Evolutionary conservation across 2,329 filamentous ascomycete species (phyloP).

Genomic region (Penicillium sp.): DNA sequence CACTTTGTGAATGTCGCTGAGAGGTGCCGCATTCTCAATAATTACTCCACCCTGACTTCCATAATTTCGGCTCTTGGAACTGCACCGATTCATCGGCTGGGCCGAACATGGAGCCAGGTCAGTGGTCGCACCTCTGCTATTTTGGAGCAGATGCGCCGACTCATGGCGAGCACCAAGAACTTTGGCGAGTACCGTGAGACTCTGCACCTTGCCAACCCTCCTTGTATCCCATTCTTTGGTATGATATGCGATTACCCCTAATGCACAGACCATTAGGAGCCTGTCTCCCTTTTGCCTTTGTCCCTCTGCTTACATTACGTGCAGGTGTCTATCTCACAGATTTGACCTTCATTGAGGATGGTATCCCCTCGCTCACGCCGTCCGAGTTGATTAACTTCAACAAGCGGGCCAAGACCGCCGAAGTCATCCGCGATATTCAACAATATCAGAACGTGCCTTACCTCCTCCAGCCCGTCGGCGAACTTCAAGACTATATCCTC

Average conservation of each 20-base stretch:
- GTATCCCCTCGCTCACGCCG: conserved; percentile 93
- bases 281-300: neutral
- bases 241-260: conserved; percentile 31
- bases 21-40: conserved; percentile 93
- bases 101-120: conserved; percentile 90
- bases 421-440: conserved; percentile 97
- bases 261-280: neutral
- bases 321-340: conserved; percentile 93
- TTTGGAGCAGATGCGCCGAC: conserved; percentile 82
- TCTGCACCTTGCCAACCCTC: conserved; percentile 86
- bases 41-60: conserved; percentile 94
- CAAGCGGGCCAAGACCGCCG: conserved; percentile 94
- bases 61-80: conserved; percentile 96
- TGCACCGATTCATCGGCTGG: conserved; percentile 88
- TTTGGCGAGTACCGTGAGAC: conserved; percentile 95
- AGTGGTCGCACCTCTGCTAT: conserved; percentile 75
- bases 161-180: conserved; percentile 98
- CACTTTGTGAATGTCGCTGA: conserved; percentile 96
- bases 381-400: conserved; percentile 97
- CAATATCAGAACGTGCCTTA: conserved; percentile 99
- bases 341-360: conserved; percentile 96
- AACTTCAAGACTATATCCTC: conserved; percentile 93
- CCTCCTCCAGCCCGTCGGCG: conserved; percentile 77
- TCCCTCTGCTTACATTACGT: conserved; percentile 6
- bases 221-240: conserved; percentile 98